Evolutionary conservation across 192 early-diverging fungal species (phyloP).

Genomic region (Mortierella hygrophila): DNA sequence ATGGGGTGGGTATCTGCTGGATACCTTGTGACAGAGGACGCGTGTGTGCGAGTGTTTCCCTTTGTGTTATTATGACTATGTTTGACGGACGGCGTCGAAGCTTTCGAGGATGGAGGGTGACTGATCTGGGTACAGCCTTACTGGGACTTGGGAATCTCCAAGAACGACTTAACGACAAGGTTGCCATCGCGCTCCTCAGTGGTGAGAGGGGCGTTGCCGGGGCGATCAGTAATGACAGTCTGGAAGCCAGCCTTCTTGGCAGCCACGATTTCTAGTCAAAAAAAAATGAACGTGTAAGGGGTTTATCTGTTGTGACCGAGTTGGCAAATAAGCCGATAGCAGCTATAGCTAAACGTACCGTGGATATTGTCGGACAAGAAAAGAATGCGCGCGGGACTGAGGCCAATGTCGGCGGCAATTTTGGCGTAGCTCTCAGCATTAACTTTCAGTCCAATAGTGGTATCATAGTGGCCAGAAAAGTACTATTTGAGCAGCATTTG

Average conservation of each 20-base stretch:
- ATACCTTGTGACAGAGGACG: too few relatives aligned
- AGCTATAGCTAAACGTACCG: constrained; percentile 53
- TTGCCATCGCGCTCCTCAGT: constrained; percentile 14
- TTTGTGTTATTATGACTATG: neutral
- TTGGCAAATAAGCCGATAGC: too few relatives aligned
- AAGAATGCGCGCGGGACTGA: constrained; percentile 66
- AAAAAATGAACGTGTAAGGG: constrained; percentile 15
- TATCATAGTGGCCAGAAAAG: constrained; percentile 94
- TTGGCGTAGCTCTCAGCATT: constrained; percentile 74
- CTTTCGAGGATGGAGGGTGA: neutral
- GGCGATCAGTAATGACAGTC: constrained; percentile 76
- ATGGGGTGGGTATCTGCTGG: too few relatives aligned
- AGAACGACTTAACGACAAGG: constrained; percentile 47
- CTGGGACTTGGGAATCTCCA: constrained; percentile 46
- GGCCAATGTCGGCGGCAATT: constrained; percentile 80
- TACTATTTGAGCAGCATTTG: constrained; percentile 54
- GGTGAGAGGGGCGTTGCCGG: constrained; percentile 77
- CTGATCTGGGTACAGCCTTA: neutral
- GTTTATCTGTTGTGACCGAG: neutral
- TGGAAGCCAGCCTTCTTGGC: constrained; percentile 80
- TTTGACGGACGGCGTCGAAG: neutral
- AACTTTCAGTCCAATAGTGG: constrained; percentile 86
- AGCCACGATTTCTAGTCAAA: constrained; percentile 76
- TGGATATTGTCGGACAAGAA: constrained; percentile 95
- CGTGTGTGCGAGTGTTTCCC: too few relatives aligned